A percentile compares a stretch with the other conserved stretches of the same genome.
phyloP scores from a whole-genome alignment of 2,329 filamentous ascomycete species.

The Fonsecaea erecta region DNA sequence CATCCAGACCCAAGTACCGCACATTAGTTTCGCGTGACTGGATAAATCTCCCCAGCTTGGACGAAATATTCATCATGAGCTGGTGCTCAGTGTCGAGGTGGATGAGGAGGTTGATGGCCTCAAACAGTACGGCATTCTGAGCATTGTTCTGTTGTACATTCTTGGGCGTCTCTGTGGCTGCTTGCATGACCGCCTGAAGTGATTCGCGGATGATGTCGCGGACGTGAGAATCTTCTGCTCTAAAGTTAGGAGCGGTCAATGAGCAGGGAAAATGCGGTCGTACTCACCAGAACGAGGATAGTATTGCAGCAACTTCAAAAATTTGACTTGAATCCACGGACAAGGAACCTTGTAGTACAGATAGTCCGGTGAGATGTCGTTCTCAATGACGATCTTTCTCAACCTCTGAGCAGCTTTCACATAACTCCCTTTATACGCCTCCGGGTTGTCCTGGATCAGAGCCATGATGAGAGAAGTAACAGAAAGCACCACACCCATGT shows the following conservation, averaged over 20 bases:
- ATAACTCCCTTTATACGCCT: slow-evolving; percentile 92
- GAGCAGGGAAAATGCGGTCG: not conserved
- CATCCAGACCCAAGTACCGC: slow-evolving; percentile 90
- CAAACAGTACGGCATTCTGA: slow-evolving; percentile 95
- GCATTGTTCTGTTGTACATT: slow-evolving; percentile 99
- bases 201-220: slow-evolving; percentile 91
- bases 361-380: slow-evolving; percentile 87
- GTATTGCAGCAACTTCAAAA: slow-evolving; percentile 89
- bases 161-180: slow-evolving; percentile 91
- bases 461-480: slow-evolving; percentile 96
- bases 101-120: slow-evolving; percentile 98
- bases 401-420: slow-evolving; percentile 88
- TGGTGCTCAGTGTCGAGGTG: slow-evolving; percentile 94
- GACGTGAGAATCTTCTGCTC: slow-evolving; percentile 83
- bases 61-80: slow-evolving; percentile 94
- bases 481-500: slow-evolving; percentile 91
- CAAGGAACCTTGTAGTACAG: slow-evolving; percentile 99
- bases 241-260: not conserved
- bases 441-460: slow-evolving; percentile 88
- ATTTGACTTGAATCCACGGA: slow-evolving; percentile 96
- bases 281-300: slow-evolving; percentile 85
- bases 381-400: slow-evolving; percentile 88
- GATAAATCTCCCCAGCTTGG: slow-evolving; percentile 90
- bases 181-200: slow-evolving; percentile 85
- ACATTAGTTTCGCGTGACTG: slow-evolving; percentile 97